Percentiles rank a stretch among this genome's conserved stretches.
These are phyloP conservation scores for Gliomastix tumulicola DNA, from an alignment of 2,329 filamentous ascomycete genomes.

Conservation along the genomic window DNA sequence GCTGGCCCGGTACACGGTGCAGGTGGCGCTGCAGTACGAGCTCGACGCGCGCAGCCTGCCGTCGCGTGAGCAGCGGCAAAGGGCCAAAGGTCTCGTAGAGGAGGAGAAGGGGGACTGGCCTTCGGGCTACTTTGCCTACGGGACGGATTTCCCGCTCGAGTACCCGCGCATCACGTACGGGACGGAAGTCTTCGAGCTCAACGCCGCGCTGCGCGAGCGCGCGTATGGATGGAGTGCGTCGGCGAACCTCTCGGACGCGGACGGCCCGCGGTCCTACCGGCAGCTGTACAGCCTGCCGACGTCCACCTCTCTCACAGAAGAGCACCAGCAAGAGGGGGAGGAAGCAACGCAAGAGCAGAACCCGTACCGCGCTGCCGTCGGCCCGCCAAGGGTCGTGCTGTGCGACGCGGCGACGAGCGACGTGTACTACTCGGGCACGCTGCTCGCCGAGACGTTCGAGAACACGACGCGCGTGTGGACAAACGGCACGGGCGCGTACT, in stretches of 20 bases:
- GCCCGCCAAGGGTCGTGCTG: conserved; percentile 47
- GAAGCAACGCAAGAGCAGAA: no score
- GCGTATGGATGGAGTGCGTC: conserved; percentile 40
- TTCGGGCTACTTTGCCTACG: conserved; percentile 64
- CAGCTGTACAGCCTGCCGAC: conserved; percentile 42
- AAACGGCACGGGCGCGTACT: conserved; percentile 61
- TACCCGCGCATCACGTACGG: conserved; percentile 57
- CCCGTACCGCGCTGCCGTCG: conserved; percentile 31
- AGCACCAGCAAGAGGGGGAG: no score
- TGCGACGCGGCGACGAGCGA: conserved; percentile 67
- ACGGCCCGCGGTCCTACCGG: conserved; percentile 44
- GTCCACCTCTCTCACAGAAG: conserved; percentile 7
- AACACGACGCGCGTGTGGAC: conserved; percentile 58
- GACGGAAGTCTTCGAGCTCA: conserved; percentile 64
- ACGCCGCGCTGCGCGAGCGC: conserved; percentile 45
- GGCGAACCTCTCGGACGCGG: conserved; percentile 45
- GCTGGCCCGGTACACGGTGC: conserved; percentile 62
- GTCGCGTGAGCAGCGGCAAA: no score
- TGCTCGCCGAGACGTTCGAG: conserved; percentile 57
- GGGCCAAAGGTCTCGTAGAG: no score
- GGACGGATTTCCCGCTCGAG: conserved; percentile 42
- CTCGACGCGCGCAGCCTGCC: conserved; percentile 65
- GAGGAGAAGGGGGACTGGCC: no score
- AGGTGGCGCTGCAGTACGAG: conserved; percentile 71
- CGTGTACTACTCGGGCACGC: conserved; percentile 60